Evolutionary conservation across 2,329 filamentous ascomycete species (phyloP), one percentile per base, ranked within the genome.

Genomic region (Cordyceps tenuipes): DNA sequence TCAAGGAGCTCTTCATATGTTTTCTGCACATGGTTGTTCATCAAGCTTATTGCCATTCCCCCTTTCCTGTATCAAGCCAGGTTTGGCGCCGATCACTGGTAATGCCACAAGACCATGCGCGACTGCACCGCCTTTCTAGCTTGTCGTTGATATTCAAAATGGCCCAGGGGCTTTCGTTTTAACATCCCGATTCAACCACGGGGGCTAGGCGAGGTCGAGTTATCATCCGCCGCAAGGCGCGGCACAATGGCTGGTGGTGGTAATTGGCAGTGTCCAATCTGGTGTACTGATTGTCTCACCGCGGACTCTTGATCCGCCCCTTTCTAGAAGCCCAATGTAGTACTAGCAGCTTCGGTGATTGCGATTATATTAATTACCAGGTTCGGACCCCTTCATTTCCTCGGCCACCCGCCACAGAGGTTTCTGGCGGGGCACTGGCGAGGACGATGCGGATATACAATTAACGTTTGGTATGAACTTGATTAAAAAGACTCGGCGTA

Each of bases 261-360:
- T 60, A 41, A 60, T 58, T 51, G 58, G 19, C 58, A 60, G 58
- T 50, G 58, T 54, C 51, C 58, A 55, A 26, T 21, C 34, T 36
- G 5, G 34, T 36, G 34, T 36, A 10, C 23, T 55, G 58, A 36
- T 29, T 60, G 58, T 60, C 58, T 54, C 58, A 60, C 50, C 34
- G 41, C 50, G 31, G 43, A 53, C 51, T 31, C 23, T 46, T 46
- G 43, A 55, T 60, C 50, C 31, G 43, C 50, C 43, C 49, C 50
- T 54, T 60, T 60, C 58, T 60, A 60, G 58, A 60, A 60, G 58
- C 51, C 21, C 31, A n/a, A 48, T 51, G 23, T 12, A 39, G n/a
- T n/a, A 39, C 47, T 41, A 34, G 21, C 34, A 41, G 17, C 39
- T 3, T 48, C 23, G 26, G 29, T 15, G 26, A 19, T 34, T 17